Conservation (phyloP, 2,329 filamentous ascomycete species). For the Penicillium rolfsii region DNA sequence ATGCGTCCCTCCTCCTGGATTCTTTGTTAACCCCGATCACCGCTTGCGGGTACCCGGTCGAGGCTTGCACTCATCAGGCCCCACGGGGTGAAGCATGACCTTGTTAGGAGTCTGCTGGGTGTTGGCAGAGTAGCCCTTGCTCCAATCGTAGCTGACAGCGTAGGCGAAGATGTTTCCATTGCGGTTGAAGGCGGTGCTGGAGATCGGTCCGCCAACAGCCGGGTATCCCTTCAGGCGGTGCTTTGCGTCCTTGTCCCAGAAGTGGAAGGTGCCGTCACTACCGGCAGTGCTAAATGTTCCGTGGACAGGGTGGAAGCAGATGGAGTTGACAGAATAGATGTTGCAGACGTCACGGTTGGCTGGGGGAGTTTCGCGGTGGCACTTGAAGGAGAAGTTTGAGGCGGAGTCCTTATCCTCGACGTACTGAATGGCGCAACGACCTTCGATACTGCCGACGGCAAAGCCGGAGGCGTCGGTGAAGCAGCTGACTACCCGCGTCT, state of each 20-base stretch:
- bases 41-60: conserved; percentile 51
- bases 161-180: conserved; percentile 84
- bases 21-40: conserved; percentile 30
- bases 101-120: conserved; percentile 71
- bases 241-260: conserved; percentile 85
- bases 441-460: conserved; percentile 94
- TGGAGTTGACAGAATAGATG: conserved; percentile 94
- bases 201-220: conserved; percentile 81
- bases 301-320: conserved; percentile 94
- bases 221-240: conserved; percentile 89
- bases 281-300: conserved; percentile 98
- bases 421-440: conserved; percentile 96
- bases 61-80: conserved; percentile 65
- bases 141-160: conserved; percentile 96
- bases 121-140: conserved; percentile 89
- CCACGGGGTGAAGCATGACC: conserved; percentile 81
- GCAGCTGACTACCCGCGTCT: conserved; percentile 92
- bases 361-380: conserved; percentile 80
- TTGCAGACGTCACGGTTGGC: conserved; percentile 71
- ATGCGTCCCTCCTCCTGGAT: conserved; percentile 4
- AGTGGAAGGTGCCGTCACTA: conserved; percentile 83
- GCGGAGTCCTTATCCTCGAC: conserved; percentile 92
- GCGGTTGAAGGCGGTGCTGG: conserved; percentile 86
- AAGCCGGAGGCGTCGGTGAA: conserved; percentile 91
- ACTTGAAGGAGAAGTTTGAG: conserved; percentile 99